Evolutionary conservation across 768 basidiomycete species (phyloP).

Genomic region (Suillus tomentosus): DNA sequence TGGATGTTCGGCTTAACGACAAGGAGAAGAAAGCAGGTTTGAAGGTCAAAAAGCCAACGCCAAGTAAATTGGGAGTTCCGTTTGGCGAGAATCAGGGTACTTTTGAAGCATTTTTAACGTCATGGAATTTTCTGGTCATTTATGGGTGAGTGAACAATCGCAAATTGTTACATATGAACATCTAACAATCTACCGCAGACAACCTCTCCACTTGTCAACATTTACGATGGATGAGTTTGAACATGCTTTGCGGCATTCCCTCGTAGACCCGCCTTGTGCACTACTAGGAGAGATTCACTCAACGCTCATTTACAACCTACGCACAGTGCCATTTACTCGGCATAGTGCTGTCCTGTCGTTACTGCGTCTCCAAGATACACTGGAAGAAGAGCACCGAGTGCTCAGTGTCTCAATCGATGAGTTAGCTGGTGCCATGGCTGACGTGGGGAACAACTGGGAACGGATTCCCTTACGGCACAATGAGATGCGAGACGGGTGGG

Average conservation of each 20-base stretch:
- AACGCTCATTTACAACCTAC: constrained; percentile 83
- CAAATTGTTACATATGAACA: neutral
- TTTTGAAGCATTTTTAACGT: constrained; percentile 87
- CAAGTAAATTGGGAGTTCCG: constrained; percentile 63
- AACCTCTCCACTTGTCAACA: constrained; percentile 82
- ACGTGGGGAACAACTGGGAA: constrained; percentile 87
- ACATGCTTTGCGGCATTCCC: constrained; percentile 77
- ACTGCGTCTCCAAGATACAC: constrained; percentile 40
- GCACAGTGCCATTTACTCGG: constrained; percentile 77
- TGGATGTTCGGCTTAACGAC: constrained; percentile 78
- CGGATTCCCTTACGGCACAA: constrained; percentile 68
- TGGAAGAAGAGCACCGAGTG: constrained; percentile 44
- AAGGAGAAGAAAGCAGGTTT: constrained; percentile 83
- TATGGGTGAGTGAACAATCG: constrained; percentile 69
- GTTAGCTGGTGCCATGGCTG: constrained; percentile 69
- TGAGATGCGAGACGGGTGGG: constrained; percentile 87
- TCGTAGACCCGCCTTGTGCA: constrained; percentile 65
- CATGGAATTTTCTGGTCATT: constrained; percentile 92
- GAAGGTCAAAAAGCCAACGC: constrained; percentile 64
- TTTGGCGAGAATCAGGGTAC: constrained; percentile 63
- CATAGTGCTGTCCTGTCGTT: constrained; percentile 77
- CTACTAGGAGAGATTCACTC: constrained; percentile 90
- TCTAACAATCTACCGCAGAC: constrained; percentile 45
- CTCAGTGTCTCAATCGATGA: constrained; percentile 64
- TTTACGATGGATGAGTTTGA: constrained; percentile 95